phyloP scores from a whole-genome alignment of 305 asterid species.

The Fraxinus paxiana region DNA sequence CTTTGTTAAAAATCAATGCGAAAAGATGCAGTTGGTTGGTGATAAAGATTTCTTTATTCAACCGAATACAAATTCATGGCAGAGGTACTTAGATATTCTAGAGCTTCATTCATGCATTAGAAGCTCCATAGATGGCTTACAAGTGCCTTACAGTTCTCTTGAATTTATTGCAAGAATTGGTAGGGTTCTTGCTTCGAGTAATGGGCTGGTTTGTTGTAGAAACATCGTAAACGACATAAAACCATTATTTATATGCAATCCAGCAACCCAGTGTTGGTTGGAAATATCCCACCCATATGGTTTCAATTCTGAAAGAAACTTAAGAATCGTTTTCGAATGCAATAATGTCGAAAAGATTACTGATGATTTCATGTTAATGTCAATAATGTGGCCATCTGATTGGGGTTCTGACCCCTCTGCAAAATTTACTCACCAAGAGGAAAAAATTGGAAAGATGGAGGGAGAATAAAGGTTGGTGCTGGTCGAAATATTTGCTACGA shows the following conservation, averaged over 20 bases:
- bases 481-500: background rate
- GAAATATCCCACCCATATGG: background rate
- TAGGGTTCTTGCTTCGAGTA: background rate
- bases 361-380: background rate
- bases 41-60: background rate
- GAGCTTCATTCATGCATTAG: background rate
- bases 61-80: background rate
- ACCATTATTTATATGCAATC: conserved; percentile 8
- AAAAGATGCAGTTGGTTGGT: background rate
- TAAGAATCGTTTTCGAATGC: background rate
- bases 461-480: background rate
- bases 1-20: background rate
- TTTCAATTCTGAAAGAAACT: background rate
- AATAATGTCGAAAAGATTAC: background rate
- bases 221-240: background rate
- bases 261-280: background rate
- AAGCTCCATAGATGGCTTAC: background rate
- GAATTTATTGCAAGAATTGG: background rate
- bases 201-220: conserved; percentile 14
- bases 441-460: background rate
- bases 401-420: background rate
- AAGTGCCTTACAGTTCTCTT: conserved; percentile 22
- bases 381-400: background rate
- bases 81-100: background rate
- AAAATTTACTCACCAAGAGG: conserved; percentile 1